Base-by-base conservation (phyloP, 2,329 filamentous ascomycete species). In the Xylariaceae sp. region DNA sequence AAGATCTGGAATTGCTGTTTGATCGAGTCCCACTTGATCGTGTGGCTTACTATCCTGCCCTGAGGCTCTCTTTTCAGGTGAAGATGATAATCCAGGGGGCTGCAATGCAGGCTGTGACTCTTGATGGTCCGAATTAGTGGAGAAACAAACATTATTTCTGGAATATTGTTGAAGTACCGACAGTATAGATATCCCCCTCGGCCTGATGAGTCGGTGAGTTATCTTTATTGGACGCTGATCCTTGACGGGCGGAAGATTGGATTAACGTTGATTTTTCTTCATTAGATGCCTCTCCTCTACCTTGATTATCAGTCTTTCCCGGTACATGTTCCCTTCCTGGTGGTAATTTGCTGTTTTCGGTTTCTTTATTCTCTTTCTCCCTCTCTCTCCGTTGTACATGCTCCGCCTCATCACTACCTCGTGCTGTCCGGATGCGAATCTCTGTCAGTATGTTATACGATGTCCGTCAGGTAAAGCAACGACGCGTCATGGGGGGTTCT, bases 111-210 rank as follows among this genome's bases (percentile, higher is more conserved):
- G 3, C 19, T 42, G 39, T 12, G 46, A 41, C 30, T 41, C 51
- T 56, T 30, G 31, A 40, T 6, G 12, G 34, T 39, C n/a, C 5
- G 45, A 42, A 40, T 58, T 50, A 60, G 53, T 26, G 26, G 5
- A n/a, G 46, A 27, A 4, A 11, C 27, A 30, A 7, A 19, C 9
- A 32, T 9, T 29, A n/a, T 30, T 31, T 19, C 26, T 6, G 35
- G 53, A 47, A 9, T 6, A 52, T 58, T 54, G 56, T 42, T 58
- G 56, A 55, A 54, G 51, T 60, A 60, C 57, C 57, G 47, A 60
- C 57, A 58, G 50, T 53, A 9, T 41, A 9, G 9, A 32, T 19
- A 31, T 42, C 41, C 7, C 19, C 47, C 4, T 50, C 37, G 7
- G 50, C 6, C 27, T 6, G 4, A 2, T 42, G 8, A 3, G 26